Conservation (phyloP, 1,284 basidiomycete species). For the Coniophora puteana region DNA sequence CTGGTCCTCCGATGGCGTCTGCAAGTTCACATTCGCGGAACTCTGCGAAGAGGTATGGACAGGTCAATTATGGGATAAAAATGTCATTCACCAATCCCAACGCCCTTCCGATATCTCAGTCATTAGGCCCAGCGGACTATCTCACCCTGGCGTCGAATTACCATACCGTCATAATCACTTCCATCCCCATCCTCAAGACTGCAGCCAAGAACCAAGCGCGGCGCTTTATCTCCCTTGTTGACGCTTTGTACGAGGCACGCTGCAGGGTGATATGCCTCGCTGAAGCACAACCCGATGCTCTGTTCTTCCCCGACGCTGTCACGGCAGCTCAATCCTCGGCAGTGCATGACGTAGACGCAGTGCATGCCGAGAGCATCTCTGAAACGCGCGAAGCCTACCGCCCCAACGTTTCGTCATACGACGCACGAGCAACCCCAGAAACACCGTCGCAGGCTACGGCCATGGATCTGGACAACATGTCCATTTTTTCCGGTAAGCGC, state of each 20-base stretch:
- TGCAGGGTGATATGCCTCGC: slow-evolving; percentile 44
- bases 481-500: slow-evolving; percentile 58
- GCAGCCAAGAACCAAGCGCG: slow-evolving; percentile 68
- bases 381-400: slow-evolving; percentile 55
- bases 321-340: slow-evolving; percentile 11
- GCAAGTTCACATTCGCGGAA: slow-evolving; percentile 55
- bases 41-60: slow-evolving; percentile 54
- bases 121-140: slow-evolving; percentile 71
- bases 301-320: slow-evolving; percentile 60
- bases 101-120: slow-evolving; percentile 26
- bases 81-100: slow-evolving; percentile 3
- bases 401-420: slow-evolving; percentile 61
- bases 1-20: slow-evolving; percentile 38
- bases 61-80: background rate
- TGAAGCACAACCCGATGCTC: slow-evolving; percentile 42
- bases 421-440: slow-evolving; percentile 36
- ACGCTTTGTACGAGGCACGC: slow-evolving; percentile 56
- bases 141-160: slow-evolving; percentile 58
- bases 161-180: slow-evolving; percentile 54
- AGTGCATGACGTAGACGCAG: slow-evolving; percentile 36
- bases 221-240: slow-evolving; percentile 69
- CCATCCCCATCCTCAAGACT: slow-evolving; percentile 55
- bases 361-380: slow-evolving; percentile 58
- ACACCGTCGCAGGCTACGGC: slow-evolving; percentile 23
- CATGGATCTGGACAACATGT: slow-evolving; percentile 41